Base-by-base conservation (phyloP, 352 stramenopile species). In the Ophiocytium majus region DNA sequence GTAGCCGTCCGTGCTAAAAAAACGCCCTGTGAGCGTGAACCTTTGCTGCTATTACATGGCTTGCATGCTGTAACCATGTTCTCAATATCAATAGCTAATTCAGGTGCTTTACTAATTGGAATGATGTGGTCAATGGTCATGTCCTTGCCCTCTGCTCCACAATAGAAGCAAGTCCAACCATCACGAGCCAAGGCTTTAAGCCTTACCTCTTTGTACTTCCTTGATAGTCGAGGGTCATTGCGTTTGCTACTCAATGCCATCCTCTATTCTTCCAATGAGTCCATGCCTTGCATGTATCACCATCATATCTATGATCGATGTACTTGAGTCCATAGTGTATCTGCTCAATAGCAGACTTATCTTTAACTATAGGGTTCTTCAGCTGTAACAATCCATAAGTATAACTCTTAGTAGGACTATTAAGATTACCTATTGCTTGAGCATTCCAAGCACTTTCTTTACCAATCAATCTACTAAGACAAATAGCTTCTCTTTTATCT, bases 91-190 rank as follows among this genome's bases (percentile, higher is more conserved):
- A 71, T 28, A 71, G 57, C 19, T 23, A 23, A 23, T 23, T 28
- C 57, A 71, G 19, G 19, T 71, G 57, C 57, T 28, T 71, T 71
- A n/a, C n/a, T n/a, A 28, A 71, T 71, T 71, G 57, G 57, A 71
- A 71, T 71, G 57, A 71, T 71, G 57, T 71, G 57, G 57, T 71
- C 57, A n/a, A n/a, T n/a, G n/a, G n/a, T n/a, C n/a, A n/a, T n/a
- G n/a, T n/a, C n/a, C n/a, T n/a, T n/a, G n/a, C n/a, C n/a, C n/a
- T n/a, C n/a, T n/a, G n/a, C n/a, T n/a, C 57, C 57, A 71, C 57
- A 71, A 28, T 71, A 71, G 57, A 23, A 28, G 57, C 57, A 71
- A 28, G 28, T 28, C 23, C 28, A 71, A 23, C 57, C 57, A 71
- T 71, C 57, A 71, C 57, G 57, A 23, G 57, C 57, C 28, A 71